Percentiles rank a stretch among this genome's conserved stretches.
These are phyloP conservation scores for Linnemannia schmuckeri DNA, from an alignment of 192 early-diverging fungal genomes.

Conservation along the genomic window DNA sequence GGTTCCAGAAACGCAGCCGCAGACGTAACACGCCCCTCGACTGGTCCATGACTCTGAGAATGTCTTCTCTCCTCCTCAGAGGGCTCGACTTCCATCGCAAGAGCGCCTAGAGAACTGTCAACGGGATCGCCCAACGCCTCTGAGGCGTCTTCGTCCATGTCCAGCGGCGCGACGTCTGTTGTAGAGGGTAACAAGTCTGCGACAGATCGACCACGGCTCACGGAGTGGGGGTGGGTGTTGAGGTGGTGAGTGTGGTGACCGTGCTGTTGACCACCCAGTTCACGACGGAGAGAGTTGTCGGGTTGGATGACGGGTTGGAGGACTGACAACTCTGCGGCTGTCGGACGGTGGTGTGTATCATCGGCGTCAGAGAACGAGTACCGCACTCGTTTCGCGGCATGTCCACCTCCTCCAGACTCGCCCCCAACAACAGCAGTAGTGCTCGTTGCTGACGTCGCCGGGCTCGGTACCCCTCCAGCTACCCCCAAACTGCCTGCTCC, in stretches of 20 bases:
- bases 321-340: slow-evolving; percentile 24
- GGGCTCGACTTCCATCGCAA: slow-evolving; percentile 9
- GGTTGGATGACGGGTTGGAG: slow-evolving; percentile 47
- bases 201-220: slow-evolving; percentile 28
- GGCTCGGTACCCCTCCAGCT: no score
- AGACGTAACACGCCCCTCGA: not conserved
- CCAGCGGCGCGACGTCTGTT: slow-evolving; percentile 12
- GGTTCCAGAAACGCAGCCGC: slow-evolving; percentile 3
- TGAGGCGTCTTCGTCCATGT: slow-evolving; percentile 31
- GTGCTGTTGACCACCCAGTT: not conserved
- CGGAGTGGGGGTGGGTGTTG: not conserved
- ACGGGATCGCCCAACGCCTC: slow-evolving; percentile 29
- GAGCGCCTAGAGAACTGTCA: slow-evolving; percentile 14
- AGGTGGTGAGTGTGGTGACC: slow-evolving; percentile 2
- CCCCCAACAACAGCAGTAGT: not conserved
- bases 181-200: slow-evolving; percentile 34
- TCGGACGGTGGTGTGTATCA: not conserved
- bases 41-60: not conserved
- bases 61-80: slow-evolving; percentile 7
- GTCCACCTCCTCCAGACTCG: not conserved
- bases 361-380: slow-evolving; percentile 1
- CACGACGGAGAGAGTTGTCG: not conserved
- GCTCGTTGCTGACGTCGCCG: no score
- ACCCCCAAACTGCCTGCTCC: no score
- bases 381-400: slow-evolving; percentile 22